These are phyloP conservation scores for Solanum raphanifolium DNA, from an alignment of 257 asterid species.

Conservation along the genomic window DNA sequence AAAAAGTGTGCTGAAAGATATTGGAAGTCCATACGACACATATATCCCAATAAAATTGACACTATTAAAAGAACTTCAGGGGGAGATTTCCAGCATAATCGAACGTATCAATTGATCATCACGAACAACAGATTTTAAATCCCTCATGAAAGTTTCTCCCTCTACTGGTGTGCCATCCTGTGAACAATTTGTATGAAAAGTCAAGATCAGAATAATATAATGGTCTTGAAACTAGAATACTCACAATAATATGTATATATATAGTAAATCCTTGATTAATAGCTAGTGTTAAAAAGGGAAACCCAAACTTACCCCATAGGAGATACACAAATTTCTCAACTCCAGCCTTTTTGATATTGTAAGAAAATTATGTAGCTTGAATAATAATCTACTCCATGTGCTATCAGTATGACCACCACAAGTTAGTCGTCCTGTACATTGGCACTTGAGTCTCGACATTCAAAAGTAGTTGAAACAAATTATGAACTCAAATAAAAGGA, in stretches of 20 bases:
- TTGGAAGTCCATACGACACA: background rate
- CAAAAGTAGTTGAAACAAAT: background rate
- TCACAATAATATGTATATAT: background rate
- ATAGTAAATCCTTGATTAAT: background rate
- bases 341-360: constrained; percentile 36
- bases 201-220: background rate
- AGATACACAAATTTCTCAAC: constrained; percentile 25
- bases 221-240: background rate
- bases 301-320: constrained; percentile 30
- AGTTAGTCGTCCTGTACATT: constrained; percentile 19
- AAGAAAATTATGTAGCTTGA: constrained; percentile 38
- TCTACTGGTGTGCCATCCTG: constrained; percentile 40
- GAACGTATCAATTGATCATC: constrained; percentile 35
- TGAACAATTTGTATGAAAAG: background rate
- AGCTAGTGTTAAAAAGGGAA: background rate
- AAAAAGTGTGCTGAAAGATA: no score
- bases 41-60: constrained; percentile 5
- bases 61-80: constrained; percentile 17
- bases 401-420: constrained; percentile 11
- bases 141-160: constrained; percentile 33
- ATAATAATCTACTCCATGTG: constrained; percentile 5
- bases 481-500: background rate
- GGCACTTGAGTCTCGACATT: background rate
- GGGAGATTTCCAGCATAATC: constrained; percentile 38
- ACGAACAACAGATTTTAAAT: constrained; percentile 35